These are phyloP conservation scores for Saccharomycopsis selenospora DNA, from an alignment of 805 yeast species.

Conservation along the genomic window DNA sequence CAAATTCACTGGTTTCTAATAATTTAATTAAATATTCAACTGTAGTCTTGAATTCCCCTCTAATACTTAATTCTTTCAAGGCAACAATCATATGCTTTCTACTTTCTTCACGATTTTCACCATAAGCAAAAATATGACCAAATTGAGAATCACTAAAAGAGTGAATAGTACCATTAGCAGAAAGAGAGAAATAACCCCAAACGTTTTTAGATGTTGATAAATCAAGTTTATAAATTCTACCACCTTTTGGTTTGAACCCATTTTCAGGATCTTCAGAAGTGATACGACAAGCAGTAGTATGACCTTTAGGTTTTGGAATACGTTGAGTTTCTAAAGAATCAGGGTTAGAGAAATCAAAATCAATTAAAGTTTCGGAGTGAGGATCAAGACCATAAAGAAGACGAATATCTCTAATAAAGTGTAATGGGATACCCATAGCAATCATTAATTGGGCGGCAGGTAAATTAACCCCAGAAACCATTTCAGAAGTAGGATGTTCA, in stretches of 20 bases:
- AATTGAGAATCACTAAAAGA: constrained; percentile 98
- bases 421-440: constrained; percentile 99
- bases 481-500: constrained; percentile 99
- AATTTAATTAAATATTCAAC: constrained; percentile 94
- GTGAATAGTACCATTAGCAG: constrained; percentile 94
- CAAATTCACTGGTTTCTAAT: constrained; percentile 93
- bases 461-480: constrained; percentile 97
- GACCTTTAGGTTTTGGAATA: constrained; percentile 94
- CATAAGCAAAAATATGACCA: constrained; percentile 98
- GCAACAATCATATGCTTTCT: constrained; percentile 99
- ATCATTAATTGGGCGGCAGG: constrained; percentile 98
- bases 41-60: constrained; percentile 98
- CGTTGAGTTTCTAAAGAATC: constrained; percentile 73
- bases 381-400: constrained; percentile 93
- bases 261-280: constrained; percentile 99
- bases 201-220: constrained; percentile 96
- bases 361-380: constrained; percentile 81
- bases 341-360: constrained; percentile 76
- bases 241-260: constrained; percentile 98
- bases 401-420: constrained; percentile 89
- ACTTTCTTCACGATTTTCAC: constrained; percentile 96
- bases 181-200: constrained; percentile 99
- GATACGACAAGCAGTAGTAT: constrained; percentile 98
- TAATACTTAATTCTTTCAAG: constrained; percentile 86
- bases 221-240: constrained; percentile 91